Evolutionary conservation across 2,329 filamentous ascomycete species (phyloP), one percentile per base, ranked within the genome.

Genomic region (Colletotrichum neosansevieriae): DNA sequence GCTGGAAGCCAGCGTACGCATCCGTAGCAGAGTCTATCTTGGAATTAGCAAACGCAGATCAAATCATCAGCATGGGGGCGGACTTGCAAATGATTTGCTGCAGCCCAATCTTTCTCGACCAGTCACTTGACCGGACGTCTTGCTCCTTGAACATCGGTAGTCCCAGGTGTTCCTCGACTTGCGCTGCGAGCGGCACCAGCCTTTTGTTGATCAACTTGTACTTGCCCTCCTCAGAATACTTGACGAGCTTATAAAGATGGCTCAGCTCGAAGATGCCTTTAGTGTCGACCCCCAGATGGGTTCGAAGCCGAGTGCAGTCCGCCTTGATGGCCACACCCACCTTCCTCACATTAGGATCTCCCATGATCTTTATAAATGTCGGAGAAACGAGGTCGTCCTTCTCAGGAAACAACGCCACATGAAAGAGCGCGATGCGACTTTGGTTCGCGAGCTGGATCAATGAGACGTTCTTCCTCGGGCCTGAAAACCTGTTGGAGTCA

Each of bases 381-480:
- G 92, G 92, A 2, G 91, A 85, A n/a, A 94, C 84, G 29, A 95
- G 82, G 21, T 91, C 86, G 6, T 80, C 79, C 9, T 74, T 78
- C 3, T 81, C 77, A 2, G 82, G 78, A 73, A 88, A 93, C 2
- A 90, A 73, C 3, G 93, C 91, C 59, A 97, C 79, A 72, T 98
- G 95, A 72, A 97, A 94, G 0, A 98, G 85, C 0, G 86, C 93
- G 56, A 98, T 91, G 13, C 89, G 91, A 70, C 91, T 88, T 49
- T 92, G 87, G 68, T 89, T 92, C 1, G 94, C 93, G 21, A 98
- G 78, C 78, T 98, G 95, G 49, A 98, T 91, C 42, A 98, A 79
- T 0, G 92, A 94, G 6, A 97, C 87, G 69, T 94, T 93, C 58
- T 86, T 83, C 71, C 92, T 91, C 4, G 89, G 79, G 3, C 84